Evolutionary conservation across 2,329 filamentous ascomycete genomes (phyloP).

Genomic region (Stachybotrys echinatus): DNA sequence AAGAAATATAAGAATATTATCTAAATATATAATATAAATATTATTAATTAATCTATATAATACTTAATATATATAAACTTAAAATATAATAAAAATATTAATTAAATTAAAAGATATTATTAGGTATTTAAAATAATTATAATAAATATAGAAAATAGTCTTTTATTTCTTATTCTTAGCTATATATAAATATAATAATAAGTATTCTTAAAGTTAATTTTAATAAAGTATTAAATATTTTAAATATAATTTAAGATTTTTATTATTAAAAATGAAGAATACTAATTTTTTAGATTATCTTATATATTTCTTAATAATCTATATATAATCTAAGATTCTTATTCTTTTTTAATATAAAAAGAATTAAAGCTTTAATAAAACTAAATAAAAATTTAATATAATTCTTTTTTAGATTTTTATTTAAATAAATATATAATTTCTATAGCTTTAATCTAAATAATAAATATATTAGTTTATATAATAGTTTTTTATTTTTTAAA

Average conservation of each 20-base stretch:
- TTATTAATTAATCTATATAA: too few species aligned
- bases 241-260: too few species aligned
- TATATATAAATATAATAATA: slow-evolving; percentile 8
- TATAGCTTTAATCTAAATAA: slow-evolving; percentile 4
- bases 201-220: slow-evolving; percentile 10
- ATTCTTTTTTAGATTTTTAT: slow-evolving; percentile 5
- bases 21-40: background rate
- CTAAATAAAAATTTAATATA: slow-evolving; percentile 6
- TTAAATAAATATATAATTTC: slow-evolving; percentile 2
- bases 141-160: slow-evolving; percentile 10
- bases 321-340: slow-evolving; percentile 1
- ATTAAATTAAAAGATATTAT: background rate
- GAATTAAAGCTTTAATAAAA: slow-evolving; percentile 1
- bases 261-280: too few species aligned
- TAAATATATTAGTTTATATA: slow-evolving; percentile 6
- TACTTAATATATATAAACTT: too few species aligned
- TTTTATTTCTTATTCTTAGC: background rate
- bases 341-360: slow-evolving; percentile 8
- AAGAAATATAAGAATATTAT: background rate
- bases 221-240: too few species aligned
- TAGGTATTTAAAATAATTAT: slow-evolving; percentile 7
- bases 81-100: background rate
- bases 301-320: too few species aligned
- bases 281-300: too few species aligned
- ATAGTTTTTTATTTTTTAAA: background rate